A percentile compares a stretch with the other conserved stretches of the same genome.
phyloP scores from a whole-genome alignment of 805 yeast species.

The Kluyveromyces starmeri region DNA sequence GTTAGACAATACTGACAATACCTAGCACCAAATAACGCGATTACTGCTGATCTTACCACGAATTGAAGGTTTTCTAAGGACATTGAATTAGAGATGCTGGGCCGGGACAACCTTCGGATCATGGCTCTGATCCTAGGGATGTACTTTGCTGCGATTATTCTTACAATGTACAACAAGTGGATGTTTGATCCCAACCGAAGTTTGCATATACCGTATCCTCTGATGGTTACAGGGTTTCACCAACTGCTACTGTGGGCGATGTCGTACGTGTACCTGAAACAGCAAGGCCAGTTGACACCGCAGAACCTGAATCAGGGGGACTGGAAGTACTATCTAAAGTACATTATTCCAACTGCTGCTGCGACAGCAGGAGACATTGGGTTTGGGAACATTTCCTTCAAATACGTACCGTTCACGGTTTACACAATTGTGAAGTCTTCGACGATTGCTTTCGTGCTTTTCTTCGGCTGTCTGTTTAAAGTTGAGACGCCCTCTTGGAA shows the following conservation, averaged over 20 bases:
- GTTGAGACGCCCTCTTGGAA: constrained; percentile 68
- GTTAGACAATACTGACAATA: too few relatives aligned
- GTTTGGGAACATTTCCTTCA: constrained; percentile 74
- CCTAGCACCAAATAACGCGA: too few relatives aligned
- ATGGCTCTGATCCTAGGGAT: constrained; percentile 38
- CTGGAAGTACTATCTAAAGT: constrained; percentile 36
- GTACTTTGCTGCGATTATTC: constrained; percentile 61
- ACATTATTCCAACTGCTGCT: constrained; percentile 72
- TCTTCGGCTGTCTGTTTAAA: constrained; percentile 77
- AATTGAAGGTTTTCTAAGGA: too few relatives aligned
- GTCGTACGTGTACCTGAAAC: constrained; percentile 34
- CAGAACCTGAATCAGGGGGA: constrained; percentile 30
- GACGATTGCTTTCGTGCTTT: constrained; percentile 74
- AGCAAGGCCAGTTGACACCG: constrained; percentile 37
- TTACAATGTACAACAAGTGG: constrained; percentile 89
- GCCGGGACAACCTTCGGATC: constrained; percentile 1
- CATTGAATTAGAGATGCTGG: too few relatives aligned
- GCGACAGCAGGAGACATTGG: constrained; percentile 95
- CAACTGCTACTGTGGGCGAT: constrained; percentile 61
- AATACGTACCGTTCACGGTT: constrained; percentile 68
- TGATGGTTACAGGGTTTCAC: constrained; percentile 76
- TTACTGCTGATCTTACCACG: too few relatives aligned
- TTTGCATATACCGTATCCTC: constrained; percentile 72
- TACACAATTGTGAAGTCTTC: constrained; percentile 93
- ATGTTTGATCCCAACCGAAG: constrained; percentile 73